phyloP scores from a whole-genome alignment of 1,284 basidiomycete genomes.

The Malassezia japonica region DNA sequence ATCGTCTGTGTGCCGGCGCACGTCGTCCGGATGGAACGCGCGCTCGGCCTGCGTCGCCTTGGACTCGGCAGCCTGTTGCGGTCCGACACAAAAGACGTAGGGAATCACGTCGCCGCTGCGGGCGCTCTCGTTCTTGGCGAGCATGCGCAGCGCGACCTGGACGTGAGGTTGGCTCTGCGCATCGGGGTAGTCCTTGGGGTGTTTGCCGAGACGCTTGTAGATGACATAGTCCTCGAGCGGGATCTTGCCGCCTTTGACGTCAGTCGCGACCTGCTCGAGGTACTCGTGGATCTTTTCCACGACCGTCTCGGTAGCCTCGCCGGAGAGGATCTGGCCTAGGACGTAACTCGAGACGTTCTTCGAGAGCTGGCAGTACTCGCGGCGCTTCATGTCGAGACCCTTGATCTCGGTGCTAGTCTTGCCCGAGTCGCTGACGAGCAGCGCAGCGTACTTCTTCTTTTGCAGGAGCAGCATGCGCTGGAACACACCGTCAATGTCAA shows the following conservation, averaged over 20 bases:
- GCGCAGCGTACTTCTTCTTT: conserved; percentile 98
- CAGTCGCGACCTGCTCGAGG: conserved; percentile 62
- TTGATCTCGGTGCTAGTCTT: conserved; percentile 63
- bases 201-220: conserved; percentile 50
- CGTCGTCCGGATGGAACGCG: conserved; percentile 86
- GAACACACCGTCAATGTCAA: conserved; percentile 91
- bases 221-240: conserved; percentile 88
- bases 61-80: conserved; percentile 62
- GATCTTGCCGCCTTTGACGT: conserved; percentile 66
- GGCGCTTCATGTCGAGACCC: conserved; percentile 95
- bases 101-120: conserved; percentile 86
- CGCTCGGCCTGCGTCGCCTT: conserved; percentile 77
- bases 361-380: conserved; percentile 85
- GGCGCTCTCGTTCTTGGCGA: conserved; percentile 68
- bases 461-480: conserved; percentile 83
- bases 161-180: conserved; percentile 91
- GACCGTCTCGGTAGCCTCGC: conserved; percentile 78
- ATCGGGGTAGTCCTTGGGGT: conserved; percentile 71
- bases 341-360: conserved; percentile 65
- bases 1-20: conserved; percentile 54
- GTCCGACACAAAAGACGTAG: conserved; percentile 81
- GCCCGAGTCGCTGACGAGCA: conserved; percentile 55
- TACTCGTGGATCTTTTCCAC: conserved; percentile 90
- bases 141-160: conserved; percentile 86
- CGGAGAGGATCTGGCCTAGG: conserved; percentile 80